Percentiles rank a stretch among this genome's conserved stretches.
Evolutionary conservation across 1,284 basidiomycete genomes (phyloP).

Genomic region (Phellopilus nigrolimitatus): DNA sequence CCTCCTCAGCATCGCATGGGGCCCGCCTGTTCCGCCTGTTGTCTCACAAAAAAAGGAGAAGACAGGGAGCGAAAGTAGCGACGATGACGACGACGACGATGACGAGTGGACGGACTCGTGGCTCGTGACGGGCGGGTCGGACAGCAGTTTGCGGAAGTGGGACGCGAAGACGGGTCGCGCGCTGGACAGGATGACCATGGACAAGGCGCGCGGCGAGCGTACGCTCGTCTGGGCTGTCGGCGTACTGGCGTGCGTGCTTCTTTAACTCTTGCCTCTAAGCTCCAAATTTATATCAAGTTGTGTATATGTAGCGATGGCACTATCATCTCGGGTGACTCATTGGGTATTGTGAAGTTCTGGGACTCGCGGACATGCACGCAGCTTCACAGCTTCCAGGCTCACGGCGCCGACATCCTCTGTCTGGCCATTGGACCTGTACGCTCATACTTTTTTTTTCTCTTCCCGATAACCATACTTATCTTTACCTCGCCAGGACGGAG

Average conservation of each 20-base stretch:
- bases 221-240: conserved; percentile 94
- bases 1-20: conserved; percentile 90
- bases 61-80: conserved; percentile 27
- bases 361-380: conserved; percentile 88
- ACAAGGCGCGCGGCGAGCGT: conserved; percentile 80
- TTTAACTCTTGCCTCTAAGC: not conserved
- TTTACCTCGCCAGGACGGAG: conserved; percentile 57
- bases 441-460: conserved; percentile 18
- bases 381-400: conserved; percentile 80
- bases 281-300: conserved; percentile 14
- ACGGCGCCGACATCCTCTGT: conserved; percentile 91
- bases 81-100: conserved; percentile 59
- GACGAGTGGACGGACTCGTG: conserved; percentile 81
- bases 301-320: conserved; percentile 68
- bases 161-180: conserved; percentile 70
- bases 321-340: conserved; percentile 91
- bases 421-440: conserved; percentile 77
- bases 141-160: conserved; percentile 90
- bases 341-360: conserved; percentile 97
- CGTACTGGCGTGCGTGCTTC: conserved; percentile 66
- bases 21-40: conserved; percentile 61
- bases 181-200: conserved; percentile 71
- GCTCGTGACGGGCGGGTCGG: conserved; percentile 91
- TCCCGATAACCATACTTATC: conserved; percentile 1
- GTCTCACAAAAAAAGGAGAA: conserved; percentile 25